Percentiles rank a stretch among this genome's conserved stretches.
Conservation (phyloP, 345 rosid genomes). For the Trapa incisa region DNA sequence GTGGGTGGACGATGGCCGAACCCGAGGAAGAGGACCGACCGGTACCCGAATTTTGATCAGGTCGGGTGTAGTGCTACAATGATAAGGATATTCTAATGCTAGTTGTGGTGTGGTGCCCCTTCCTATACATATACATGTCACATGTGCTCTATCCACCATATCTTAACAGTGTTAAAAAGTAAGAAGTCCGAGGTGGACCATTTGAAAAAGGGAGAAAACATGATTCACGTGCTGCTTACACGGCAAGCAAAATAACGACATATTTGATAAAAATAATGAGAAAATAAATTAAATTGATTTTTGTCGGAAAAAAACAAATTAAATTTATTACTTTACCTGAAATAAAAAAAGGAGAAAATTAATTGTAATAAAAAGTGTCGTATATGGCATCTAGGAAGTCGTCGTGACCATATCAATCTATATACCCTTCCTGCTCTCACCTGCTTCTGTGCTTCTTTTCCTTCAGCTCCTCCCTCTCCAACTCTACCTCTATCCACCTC, state of each 20-base stretch:
- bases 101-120: too few species aligned
- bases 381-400: background rate
- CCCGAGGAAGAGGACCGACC: slow-evolving; percentile 56
- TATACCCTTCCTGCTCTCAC: background rate
- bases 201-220: too few species aligned
- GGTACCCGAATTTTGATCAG: slow-evolving; percentile 32
- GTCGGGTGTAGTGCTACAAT: too few species aligned
- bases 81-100: too few species aligned
- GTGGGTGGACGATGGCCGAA: slow-evolving; percentile 49
- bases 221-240: too few species aligned
- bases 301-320: background rate
- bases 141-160: too few species aligned
- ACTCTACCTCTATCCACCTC: background rate
- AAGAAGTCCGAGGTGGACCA: too few species aligned
- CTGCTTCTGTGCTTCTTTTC: background rate
- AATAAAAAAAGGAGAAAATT: background rate
- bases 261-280: too few species aligned
- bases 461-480: background rate
- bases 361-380: background rate
- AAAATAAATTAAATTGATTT: too few species aligned
- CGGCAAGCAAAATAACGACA: too few species aligned
- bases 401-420: background rate
- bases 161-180: too few species aligned
- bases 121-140: too few species aligned
- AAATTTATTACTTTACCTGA: background rate